phyloP scores from a whole-genome alignment of 345 rosid genomes.

The Salix exigua region DNA sequence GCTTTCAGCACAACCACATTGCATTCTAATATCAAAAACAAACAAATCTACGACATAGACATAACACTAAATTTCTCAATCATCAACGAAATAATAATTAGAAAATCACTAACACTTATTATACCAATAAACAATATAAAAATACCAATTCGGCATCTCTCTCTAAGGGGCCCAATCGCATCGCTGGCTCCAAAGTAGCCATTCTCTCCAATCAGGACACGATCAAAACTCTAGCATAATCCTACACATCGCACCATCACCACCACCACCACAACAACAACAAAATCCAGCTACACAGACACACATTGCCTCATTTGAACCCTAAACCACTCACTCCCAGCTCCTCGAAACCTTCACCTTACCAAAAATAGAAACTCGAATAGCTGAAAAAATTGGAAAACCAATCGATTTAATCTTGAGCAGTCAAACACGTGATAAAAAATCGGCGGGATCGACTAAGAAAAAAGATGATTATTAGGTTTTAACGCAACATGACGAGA shows the following conservation, averaged over 20 bases:
- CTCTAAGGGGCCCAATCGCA: slow-evolving; percentile 35
- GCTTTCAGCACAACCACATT: not conserved
- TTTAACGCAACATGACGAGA: slow-evolving; percentile 9
- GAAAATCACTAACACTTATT: not conserved
- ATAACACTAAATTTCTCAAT: not conserved
- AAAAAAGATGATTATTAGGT: not conserved
- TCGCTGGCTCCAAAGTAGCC: slow-evolving; percentile 34
- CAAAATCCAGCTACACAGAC: not conserved
- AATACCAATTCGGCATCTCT: slow-evolving; percentile 61
- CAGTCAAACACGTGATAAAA: not conserved
- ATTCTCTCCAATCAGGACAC: slow-evolving; percentile 6
- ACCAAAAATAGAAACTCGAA: not conserved
- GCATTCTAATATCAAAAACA: not conserved
- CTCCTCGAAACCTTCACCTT: not conserved
- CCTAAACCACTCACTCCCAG: slow-evolving; percentile 8
- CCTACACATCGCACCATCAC: slow-evolving; percentile 11
- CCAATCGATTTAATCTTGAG: slow-evolving; percentile 2
- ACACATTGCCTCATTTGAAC: not conserved
- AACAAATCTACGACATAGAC: not conserved
- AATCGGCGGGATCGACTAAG: not conserved
- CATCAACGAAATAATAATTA: not conserved
- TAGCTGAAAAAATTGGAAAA: not conserved
- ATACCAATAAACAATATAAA: not conserved
- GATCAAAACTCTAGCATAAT: not conserved
- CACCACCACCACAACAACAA: not conserved